Base-by-base conservation (phyloP, 768 basidiomycete species). In the Lactarius hengduanensis region DNA sequence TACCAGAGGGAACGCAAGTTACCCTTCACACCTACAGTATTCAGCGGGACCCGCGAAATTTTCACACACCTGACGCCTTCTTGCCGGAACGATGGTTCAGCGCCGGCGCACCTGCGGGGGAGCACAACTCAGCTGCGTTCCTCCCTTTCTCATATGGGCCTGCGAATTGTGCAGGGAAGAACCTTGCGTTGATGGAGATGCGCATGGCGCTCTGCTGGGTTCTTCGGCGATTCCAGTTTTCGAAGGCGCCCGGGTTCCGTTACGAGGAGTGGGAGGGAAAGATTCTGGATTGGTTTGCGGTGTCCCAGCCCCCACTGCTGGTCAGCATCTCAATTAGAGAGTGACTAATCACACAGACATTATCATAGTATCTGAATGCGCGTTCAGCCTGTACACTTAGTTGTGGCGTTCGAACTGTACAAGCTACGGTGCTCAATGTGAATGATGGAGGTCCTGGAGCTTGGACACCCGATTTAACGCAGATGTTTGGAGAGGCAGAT, bases 131-230 rank as follows among this genome's bases (percentile, higher is more conserved):
- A 18, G 45, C 43, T 11, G 67, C 69, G 30, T 71, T 69, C 45
- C 65, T 68, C 32, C 69, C 73, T 1, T 71, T 70, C 30, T 70
- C 72, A 26, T 61, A 61, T 32, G 72, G 73, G 6, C 71, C 72
- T 20, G 53, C 67, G 38, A 67, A 57, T 20, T 73, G 72, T 59
- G 68, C 64, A 11, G 72, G 72, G 15, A 68, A 68, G 58, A 67
- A 38, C 28, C 70, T 73, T 20, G 72, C 71, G 22, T 13, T 66
- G 32, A 47, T 63, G 28, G 69, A 70, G 54, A 66, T 69, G 53
- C 67, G 47, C 47, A 53, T 53, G 50, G 22, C 26, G 22, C 22
- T 50, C 4, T 53, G 22, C 13, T 53, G 50, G 50, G 22, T 22
- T 50, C 11, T 26, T 26, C 66, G 56, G 10, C 64, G 50, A 9